Base-by-base conservation (phyloP, 352 stramenopile genomes). In the Peronosclerospora sorghi region DNA sequence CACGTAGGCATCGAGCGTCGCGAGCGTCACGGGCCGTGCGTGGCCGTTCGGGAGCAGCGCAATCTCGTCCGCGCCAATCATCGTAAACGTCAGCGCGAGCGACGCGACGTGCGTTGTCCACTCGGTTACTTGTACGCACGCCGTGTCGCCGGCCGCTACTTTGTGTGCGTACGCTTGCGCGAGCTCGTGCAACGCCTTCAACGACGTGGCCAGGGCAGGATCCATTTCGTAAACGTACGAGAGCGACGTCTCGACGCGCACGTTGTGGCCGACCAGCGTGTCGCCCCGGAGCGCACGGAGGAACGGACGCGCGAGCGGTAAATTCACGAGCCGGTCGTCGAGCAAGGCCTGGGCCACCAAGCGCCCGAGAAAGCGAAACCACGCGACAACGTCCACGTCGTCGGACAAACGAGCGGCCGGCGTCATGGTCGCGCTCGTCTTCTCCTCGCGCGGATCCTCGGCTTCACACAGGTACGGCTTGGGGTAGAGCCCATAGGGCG, bases 241-340 rank as follows among this genome's bases (percentile, higher is more conserved):
- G 2, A 94, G 59, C 21, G 79, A 84, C 9, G 65, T 62, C 5
- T 62, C 45, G 12, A 74, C 28, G 6, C 62, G 48, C n/a, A 77
- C 56, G 5, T 56, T 51, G 1, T 39, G 38, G 1, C 71, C 63
- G 1, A 82, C 62, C 12, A 91, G 54, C 14, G 45, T 52, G 35
- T 88, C 73, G 17, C 70, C 66, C 5, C 68, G 73, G 17, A 88
- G 37, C 6, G 60, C 59, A 17, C 70, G 70, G 26, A 90, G 40
- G 32, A 94, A 85, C 27, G 83, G 71, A 6, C 74, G 62, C 13
- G 83, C 70, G 20, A 95, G 63, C 26, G 83, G 79, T 19, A 94
- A 42, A 35, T 91, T 85, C 20, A 95, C 43, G 41, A 94, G 45
- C 3, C 83, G 72, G 15, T 89, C 77, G 58, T 95, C 83, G 20